Evolutionary conservation across 768 basidiomycete genomes (phyloP).

Genomic region (Trametopsis cervina): DNA sequence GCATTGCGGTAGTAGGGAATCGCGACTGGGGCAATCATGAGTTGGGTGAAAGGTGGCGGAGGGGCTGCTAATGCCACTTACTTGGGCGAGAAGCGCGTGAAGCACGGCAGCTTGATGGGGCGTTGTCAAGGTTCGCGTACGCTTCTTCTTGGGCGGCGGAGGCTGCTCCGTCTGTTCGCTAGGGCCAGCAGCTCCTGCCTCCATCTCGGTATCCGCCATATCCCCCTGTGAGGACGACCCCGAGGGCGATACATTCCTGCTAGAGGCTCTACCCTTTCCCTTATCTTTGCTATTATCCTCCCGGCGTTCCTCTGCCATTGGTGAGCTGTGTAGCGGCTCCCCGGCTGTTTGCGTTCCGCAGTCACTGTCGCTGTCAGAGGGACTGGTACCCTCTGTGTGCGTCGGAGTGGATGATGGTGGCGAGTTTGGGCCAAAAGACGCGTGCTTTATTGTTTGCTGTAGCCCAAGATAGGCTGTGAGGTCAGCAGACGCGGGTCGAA

Average conservation of each 20-base stretch:
- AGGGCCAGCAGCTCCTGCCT: slow-evolving; percentile 24
- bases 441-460: not conserved
- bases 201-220: slow-evolving; percentile 54
- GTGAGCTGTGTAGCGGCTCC: not conserved
- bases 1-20: slow-evolving; percentile 81
- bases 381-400: not conserved
- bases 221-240: slow-evolving; percentile 26
- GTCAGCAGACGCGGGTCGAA: not conserved
- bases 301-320: slow-evolving; percentile 8
- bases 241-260: slow-evolving; percentile 21
- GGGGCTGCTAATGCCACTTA: slow-evolving; percentile 26
- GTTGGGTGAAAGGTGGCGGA: not conserved
- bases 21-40: slow-evolving; percentile 63
- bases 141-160: slow-evolving; percentile 63
- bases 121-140: slow-evolving; percentile 79
- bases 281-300: not conserved
- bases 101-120: slow-evolving; percentile 86
- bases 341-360: not conserved
- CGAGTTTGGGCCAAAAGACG: not conserved
- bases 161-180: slow-evolving; percentile 2
- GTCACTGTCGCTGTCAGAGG: not conserved
- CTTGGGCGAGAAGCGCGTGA: slow-evolving; percentile 81
- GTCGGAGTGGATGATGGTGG: slow-evolving; percentile 4
- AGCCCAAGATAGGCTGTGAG: not conserved
- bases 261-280: slow-evolving; percentile 5